Evolutionary conservation across 2,329 filamentous ascomycete species (phyloP), one percentile per base, ranked within the genome.

Genomic region (Sordariomycetes sp.): DNA sequence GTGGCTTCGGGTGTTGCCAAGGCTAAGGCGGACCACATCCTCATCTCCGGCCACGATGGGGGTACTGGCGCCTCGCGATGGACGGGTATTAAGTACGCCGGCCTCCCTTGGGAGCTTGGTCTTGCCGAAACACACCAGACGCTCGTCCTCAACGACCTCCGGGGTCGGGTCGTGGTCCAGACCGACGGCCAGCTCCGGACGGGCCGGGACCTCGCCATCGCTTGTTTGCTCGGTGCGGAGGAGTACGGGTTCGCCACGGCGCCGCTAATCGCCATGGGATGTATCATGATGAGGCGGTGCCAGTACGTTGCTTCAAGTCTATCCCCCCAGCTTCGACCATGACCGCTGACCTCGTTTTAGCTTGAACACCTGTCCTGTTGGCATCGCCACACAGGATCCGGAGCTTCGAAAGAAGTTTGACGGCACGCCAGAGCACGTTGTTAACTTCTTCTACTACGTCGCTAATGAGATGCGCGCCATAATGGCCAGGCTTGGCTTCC

Each of bases 381-480:
- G 92, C 70, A 96, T 97, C 60, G 92, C 92, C 3, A 96, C 91
- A 0, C 92, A 97, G 68, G 91, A 96, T 65, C 90, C 90, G n/a
- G 87, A 92, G 68, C 80, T 97, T 2, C 84, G 92, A 60, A 88
- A 91, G 79, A 97, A 96, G 74, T 96, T 97, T 72, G 78, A 85
- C 63, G 92, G 92, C 61, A 91, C 89, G 1, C 91, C 92, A 12
- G 92, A 97, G 74, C 90, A 96, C 65, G 91, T 96, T 59, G 96
- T 97, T 72, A 97, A 96, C 79, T 96, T 96, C 78, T 96, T 96
- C 76, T 97, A 96, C 76, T 97, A 96, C 67, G 80, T 97, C 56
- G 88, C 92, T 64, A 97, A 97, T 67, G 92, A 97, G 75, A 82
- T 97, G 59, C 86, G 92, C 68, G 90, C 91, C 39, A 95, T 97